Conservation (phyloP, 2,329 filamentous ascomycete species). For the Arachnopeziza araneosa region DNA sequence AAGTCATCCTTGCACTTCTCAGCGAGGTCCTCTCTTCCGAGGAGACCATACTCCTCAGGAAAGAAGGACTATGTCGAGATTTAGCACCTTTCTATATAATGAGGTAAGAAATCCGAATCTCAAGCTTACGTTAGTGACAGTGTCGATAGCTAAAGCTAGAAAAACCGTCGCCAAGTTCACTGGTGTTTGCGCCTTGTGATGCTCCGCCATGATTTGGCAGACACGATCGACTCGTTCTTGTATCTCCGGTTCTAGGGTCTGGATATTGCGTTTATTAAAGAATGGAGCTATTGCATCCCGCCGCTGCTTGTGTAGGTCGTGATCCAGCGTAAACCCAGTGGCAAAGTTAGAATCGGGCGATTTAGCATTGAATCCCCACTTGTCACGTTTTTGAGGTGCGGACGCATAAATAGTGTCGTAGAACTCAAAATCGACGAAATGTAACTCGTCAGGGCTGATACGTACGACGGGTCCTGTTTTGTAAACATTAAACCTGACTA, state of each 20-base stretch:
- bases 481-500: background rate
- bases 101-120: slow-evolving; percentile 4
- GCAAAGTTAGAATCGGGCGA: background rate
- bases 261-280: slow-evolving; percentile 16
- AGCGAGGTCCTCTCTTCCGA: too few species aligned
- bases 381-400: slow-evolving; percentile 7
- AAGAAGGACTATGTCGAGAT: slow-evolving; percentile 2
- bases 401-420: slow-evolving; percentile 18
- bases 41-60: too few species aligned
- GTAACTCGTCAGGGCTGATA: slow-evolving; percentile 18
- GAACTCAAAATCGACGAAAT: slow-evolving; percentile 14
- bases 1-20: too few species aligned
- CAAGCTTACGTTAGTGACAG: slow-evolving; percentile 29
- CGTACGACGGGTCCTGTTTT: slow-evolving; percentile 15
- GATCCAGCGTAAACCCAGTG: slow-evolving; percentile 11
- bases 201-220: slow-evolving; percentile 15
- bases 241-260: slow-evolving; percentile 18
- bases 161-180: slow-evolving; percentile 14
- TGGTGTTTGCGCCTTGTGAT: slow-evolving; percentile 5
- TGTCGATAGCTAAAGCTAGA: slow-evolving; percentile 22
- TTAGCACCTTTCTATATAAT: too few species aligned
- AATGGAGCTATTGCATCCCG: slow-evolving; percentile 21
- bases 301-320: slow-evolving; percentile 20
- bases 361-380: background rate
- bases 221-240: slow-evolving; percentile 16